Conservation (phyloP, 2,329 filamentous ascomycete genomes). For the Neonectria magnoliae region DNA sequence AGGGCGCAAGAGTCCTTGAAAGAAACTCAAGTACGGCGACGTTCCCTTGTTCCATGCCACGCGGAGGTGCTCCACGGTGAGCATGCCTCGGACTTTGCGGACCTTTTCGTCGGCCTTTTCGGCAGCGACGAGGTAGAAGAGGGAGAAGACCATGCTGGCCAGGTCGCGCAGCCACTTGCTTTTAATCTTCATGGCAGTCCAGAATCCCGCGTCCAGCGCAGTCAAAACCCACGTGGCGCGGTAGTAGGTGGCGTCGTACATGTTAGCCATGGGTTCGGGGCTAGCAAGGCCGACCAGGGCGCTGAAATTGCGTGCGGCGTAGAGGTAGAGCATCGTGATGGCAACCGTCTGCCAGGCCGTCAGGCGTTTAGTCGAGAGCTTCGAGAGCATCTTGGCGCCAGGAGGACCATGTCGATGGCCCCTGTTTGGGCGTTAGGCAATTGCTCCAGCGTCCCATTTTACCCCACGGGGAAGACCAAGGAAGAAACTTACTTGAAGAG, state of each 20-base stretch:
- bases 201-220: conserved; percentile 94
- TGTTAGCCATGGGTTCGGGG: conserved; percentile 91
- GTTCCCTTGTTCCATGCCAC: conserved; percentile 96
- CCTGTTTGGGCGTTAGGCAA: conserved; percentile 57
- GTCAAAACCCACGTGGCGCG: conserved; percentile 97
- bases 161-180: conserved; percentile 83
- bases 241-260: conserved; percentile 93
- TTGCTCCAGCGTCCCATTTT: neutral
- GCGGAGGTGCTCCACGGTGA: conserved; percentile 91
- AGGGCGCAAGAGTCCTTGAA: conserved; percentile 79
- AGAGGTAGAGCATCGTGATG: conserved; percentile 89
- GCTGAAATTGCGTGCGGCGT: conserved; percentile 91
- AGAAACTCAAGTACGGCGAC: conserved; percentile 81
- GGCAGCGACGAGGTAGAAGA: conserved; percentile 92
- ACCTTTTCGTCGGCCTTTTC: conserved; percentile 98
- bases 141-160: conserved; percentile 82
- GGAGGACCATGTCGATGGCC: conserved; percentile 92
- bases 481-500: conserved; percentile 70
- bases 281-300: conserved; percentile 91
- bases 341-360: conserved; percentile 92
- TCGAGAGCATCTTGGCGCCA: conserved; percentile 74
- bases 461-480: neutral
- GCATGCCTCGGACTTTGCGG: conserved; percentile 82
- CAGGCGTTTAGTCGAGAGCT: conserved; percentile 73
- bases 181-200: conserved; percentile 95